A percentile compares a stretch with the other conserved stretches of the same genome.
phyloP scores from a whole-genome alignment of 2,329 filamentous ascomycete genomes.

The Thielaviopsis euricoi region DNA sequence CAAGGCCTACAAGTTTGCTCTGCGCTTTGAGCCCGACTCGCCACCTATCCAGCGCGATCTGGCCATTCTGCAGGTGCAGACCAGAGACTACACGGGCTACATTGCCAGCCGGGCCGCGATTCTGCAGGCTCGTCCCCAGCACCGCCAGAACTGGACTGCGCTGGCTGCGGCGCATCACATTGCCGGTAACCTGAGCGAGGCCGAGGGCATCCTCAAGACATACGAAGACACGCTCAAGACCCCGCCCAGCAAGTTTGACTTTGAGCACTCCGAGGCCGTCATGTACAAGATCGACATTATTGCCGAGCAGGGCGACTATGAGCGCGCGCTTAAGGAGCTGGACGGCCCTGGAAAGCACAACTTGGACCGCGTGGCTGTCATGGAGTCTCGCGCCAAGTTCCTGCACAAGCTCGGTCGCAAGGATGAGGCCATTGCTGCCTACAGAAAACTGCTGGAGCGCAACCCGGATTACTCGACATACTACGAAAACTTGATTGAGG shows the following conservation, averaged over 20 bases:
- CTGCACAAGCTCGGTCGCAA: conserved; percentile 60
- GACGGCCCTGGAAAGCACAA: conserved; percentile 61
- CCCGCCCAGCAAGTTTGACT: conserved; percentile 57
- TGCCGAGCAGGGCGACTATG: conserved; percentile 68
- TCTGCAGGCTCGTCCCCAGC: conserved; percentile 64
- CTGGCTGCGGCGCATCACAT: conserved; percentile 86
- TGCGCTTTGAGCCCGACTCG: conserved; percentile 86
- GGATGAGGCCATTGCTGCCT: conserved; percentile 67
- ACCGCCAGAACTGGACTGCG: conserved; percentile 95
- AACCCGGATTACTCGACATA: conserved; percentile 81
- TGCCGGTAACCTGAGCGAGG: conserved; percentile 66
- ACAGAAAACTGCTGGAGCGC: conserved; percentile 63
- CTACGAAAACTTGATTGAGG: conserved; percentile 60
- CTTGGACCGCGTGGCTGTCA: conserved; percentile 66
- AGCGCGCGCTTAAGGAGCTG: conserved; percentile 74
- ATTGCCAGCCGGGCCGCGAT: conserved; percentile 77
- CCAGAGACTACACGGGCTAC: conserved; percentile 89
- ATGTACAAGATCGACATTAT: conserved; percentile 95
- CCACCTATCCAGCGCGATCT: conserved; percentile 87
- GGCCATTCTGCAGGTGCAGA: conserved; percentile 85
- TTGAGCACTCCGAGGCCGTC: conserved; percentile 85
- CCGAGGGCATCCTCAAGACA: conserved; percentile 77
- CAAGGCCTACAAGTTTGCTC: conserved; percentile 94
- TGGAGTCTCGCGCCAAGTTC: conserved; percentile 78
- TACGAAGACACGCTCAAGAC: conserved; percentile 88